These are phyloP conservation scores for Conringia planisiliqua DNA, from an alignment of 345 rosid genomes.

Conservation along the genomic window DNA sequence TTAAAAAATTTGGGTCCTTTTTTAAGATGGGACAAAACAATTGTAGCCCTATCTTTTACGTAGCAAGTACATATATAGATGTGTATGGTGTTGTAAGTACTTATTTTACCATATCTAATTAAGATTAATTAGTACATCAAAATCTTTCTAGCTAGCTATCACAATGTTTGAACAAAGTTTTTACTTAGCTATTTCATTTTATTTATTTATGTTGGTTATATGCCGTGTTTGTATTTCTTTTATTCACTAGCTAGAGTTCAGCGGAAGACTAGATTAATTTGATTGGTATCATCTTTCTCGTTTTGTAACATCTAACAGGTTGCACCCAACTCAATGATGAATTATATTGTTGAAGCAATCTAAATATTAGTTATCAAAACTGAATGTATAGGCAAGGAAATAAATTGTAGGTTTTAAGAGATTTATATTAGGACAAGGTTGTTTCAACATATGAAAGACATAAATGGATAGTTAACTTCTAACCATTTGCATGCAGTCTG, in stretches of 20 bases:
- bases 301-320: not conserved
- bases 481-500: not conserved
- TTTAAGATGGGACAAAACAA: conserved; percentile 20
- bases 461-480: not conserved
- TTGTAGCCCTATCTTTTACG: conserved; percentile 13
- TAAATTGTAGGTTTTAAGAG: not conserved
- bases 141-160: not conserved
- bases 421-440: not conserved
- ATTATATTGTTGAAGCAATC: not conserved
- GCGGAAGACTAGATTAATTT: not conserved
- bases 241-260: not conserved
- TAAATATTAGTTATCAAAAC: not conserved
- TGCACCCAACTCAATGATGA: not conserved
- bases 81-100: not conserved
- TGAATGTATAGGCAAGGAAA: not conserved
- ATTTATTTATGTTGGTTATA: not conserved
- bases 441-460: not conserved
- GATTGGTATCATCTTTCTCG: not conserved
- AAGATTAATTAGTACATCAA: not conserved
- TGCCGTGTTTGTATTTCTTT: not conserved
- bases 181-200: not conserved
- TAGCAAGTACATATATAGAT: not conserved
- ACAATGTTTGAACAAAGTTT: conserved; percentile 1
- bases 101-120: not conserved
- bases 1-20: not conserved